A percentile compares a stretch with the other conserved stretches of the same genome.
Evolutionary conservation across 139 green algal species (phyloP).

Genomic region (Auxenochlorella pyrenoidosa): DNA sequence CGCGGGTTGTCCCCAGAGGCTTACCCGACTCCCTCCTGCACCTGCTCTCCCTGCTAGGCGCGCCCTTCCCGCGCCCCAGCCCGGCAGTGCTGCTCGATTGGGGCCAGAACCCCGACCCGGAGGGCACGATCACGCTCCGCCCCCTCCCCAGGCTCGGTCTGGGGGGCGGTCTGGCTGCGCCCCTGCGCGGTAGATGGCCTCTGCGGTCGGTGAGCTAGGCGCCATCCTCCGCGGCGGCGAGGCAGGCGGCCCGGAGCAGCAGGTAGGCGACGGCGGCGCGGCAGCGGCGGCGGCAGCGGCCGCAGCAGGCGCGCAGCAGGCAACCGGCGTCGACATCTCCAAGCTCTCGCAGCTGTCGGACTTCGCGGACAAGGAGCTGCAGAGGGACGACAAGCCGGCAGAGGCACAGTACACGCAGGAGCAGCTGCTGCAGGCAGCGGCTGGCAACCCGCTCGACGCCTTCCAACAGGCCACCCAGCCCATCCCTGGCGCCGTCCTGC

Average conservation of each 20-base stretch:
- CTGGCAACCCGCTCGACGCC: slow-evolving; percentile 13
- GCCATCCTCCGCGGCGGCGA: slow-evolving; percentile 23
- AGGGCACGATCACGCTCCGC: neutral
- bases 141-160: neutral
- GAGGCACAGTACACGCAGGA: slow-evolving; percentile 22
- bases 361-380: slow-evolving; percentile 33
- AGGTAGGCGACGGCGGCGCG: neutral
- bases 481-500: slow-evolving; percentile 39
- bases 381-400: neutral
- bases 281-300: slow-evolving; percentile 8
- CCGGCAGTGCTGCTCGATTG: too few species aligned
- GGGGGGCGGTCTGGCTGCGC: neutral
- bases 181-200: slow-evolving; percentile 25
- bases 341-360: slow-evolving; percentile 23
- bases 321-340: slow-evolving; percentile 21
- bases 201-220: slow-evolving; percentile 21
- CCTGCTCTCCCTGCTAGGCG: too few species aligned
- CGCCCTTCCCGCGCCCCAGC: too few species aligned
- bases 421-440: neutral
- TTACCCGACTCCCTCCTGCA: too few species aligned
- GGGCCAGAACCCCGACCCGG: neutral
- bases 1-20: neutral
- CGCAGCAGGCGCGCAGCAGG: neutral
- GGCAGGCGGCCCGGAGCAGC: neutral
- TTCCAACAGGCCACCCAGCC: slow-evolving; percentile 47